Conservation (phyloP, 805 yeast genomes). For the Cyberlindnera lachancei region DNA sequence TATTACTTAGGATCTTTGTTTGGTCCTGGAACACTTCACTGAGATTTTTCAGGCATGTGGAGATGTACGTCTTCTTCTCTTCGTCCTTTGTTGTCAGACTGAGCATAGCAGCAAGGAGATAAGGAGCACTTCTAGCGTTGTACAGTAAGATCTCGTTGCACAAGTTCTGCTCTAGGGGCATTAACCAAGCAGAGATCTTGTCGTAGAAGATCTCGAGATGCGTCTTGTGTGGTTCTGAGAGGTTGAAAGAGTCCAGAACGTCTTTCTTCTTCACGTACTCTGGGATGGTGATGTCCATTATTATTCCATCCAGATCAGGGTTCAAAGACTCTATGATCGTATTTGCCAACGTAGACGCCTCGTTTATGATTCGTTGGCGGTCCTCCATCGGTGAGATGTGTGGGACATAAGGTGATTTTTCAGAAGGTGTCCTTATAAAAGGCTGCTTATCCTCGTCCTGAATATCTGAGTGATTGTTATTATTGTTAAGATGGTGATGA, state of each 20-base stretch:
- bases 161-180: conserved; percentile 33
- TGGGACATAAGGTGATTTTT: conserved; percentile 1
- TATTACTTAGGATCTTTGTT: conserved; percentile 36
- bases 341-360: conserved; percentile 18
- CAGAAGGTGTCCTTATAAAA: background rate
- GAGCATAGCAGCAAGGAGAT: conserved; percentile 47
- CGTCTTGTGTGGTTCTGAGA: conserved; percentile 17
- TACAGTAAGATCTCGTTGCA: conserved; percentile 42
- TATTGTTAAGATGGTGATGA: too few species aligned
- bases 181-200: conserved; percentile 15
- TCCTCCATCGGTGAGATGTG: conserved; percentile 12
- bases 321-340: conserved; percentile 17
- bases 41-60: conserved; percentile 41
- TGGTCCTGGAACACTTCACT: conserved; percentile 32
- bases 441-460: too few species aligned
- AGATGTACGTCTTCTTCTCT: conserved; percentile 36
- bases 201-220: conserved; percentile 19
- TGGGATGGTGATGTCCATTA: conserved; percentile 11
- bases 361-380: conserved; percentile 13
- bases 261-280: conserved; percentile 16
- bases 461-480: too few species aligned
- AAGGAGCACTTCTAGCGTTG: conserved; percentile 41
- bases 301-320: conserved; percentile 14
- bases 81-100: conserved; percentile 45
- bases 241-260: conserved; percentile 15